Percentiles rank a stretch among this genome's conserved stretches.
These are phyloP conservation scores for Stemphylium vesicarium DNA, from an alignment of 2,329 filamentous ascomycete genomes.

Conservation along the genomic window DNA sequence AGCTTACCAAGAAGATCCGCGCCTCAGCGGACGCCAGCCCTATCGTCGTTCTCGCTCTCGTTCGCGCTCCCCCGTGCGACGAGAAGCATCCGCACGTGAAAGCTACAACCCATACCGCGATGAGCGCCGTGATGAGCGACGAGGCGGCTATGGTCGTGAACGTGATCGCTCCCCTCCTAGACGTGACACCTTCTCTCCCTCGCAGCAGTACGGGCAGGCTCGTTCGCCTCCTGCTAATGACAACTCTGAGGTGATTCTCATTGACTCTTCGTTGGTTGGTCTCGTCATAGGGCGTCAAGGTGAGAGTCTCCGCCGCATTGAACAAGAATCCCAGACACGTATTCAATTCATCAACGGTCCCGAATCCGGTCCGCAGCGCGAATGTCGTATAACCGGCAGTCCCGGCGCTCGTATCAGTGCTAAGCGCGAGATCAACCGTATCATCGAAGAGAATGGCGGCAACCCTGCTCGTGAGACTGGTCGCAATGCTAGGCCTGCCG, in stretches of 20 bases:
- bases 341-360: constrained; percentile 86
- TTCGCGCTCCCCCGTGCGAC: constrained; percentile 63
- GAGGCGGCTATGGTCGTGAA: constrained; percentile 67
- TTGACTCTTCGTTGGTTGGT: constrained; percentile 85
- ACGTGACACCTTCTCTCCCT: constrained; percentile 66
- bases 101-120: constrained; percentile 84
- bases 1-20: constrained; percentile 54
- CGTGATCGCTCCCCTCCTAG: constrained; percentile 74
- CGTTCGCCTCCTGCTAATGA: constrained; percentile 70
- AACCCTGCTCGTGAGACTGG: constrained; percentile 50
- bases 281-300: constrained; percentile 90
- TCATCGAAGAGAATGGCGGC: constrained; percentile 84
- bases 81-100: constrained; percentile 71
- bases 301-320: constrained; percentile 85
- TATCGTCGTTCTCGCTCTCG: constrained; percentile 76
- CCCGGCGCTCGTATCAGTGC: constrained; percentile 75
- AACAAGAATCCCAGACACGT: constrained; percentile 79
- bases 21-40: constrained; percentile 56
- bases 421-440: constrained; percentile 81
- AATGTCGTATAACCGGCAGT: constrained; percentile 84
- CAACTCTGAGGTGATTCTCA: constrained; percentile 80
- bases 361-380: constrained; percentile 74
- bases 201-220: constrained; percentile 58
- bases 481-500: constrained; percentile 49
- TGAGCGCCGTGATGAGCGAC: constrained; percentile 75